Conservation (phyloP, 768 basidiomycete genomes). For the Gautieria morchelliformis region DNA sequence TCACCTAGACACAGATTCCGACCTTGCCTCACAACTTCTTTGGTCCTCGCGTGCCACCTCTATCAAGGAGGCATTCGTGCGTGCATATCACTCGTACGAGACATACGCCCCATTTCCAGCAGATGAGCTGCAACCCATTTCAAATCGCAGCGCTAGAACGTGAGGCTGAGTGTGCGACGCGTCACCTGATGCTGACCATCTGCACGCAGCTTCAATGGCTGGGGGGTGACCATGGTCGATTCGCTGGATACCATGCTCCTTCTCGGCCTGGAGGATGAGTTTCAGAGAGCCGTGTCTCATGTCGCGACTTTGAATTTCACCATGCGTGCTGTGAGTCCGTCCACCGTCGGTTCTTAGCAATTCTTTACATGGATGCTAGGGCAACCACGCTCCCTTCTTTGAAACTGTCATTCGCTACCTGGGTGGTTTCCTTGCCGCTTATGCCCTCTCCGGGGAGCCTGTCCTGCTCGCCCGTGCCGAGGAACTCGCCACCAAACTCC, state of each 20-base stretch:
- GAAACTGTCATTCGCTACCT: constrained; percentile 88
- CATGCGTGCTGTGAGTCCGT: constrained; percentile 18
- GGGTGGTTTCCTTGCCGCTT: constrained; percentile 78
- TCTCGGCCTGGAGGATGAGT: constrained; percentile 69
- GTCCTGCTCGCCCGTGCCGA: constrained; percentile 62
- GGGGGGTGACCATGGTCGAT: constrained; percentile 72
- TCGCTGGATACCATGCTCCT: constrained; percentile 80
- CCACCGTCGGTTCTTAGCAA: background rate
- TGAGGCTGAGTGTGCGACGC: too few species aligned
- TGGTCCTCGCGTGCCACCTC: constrained; percentile 8
- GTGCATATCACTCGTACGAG: constrained; percentile 17
- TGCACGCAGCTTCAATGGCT: constrained; percentile 60
- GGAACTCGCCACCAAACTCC: constrained; percentile 64
- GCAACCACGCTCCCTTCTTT: constrained; percentile 44
- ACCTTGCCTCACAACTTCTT: background rate
- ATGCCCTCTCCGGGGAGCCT: constrained; percentile 59
- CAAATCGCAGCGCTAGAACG: constrained; percentile 11
- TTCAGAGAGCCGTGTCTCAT: constrained; percentile 47
- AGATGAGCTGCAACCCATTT: constrained; percentile 17
- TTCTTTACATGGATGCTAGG: constrained; percentile 9
- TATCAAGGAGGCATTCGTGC: constrained; percentile 14
- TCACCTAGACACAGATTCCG: background rate
- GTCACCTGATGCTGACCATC: background rate
- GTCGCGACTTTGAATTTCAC: constrained; percentile 42
- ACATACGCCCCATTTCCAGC: constrained; percentile 11